Evolutionary conservation across 2,329 filamentous ascomycete genomes (phyloP).

Genomic region (Berkeleyomyces basicola): DNA sequence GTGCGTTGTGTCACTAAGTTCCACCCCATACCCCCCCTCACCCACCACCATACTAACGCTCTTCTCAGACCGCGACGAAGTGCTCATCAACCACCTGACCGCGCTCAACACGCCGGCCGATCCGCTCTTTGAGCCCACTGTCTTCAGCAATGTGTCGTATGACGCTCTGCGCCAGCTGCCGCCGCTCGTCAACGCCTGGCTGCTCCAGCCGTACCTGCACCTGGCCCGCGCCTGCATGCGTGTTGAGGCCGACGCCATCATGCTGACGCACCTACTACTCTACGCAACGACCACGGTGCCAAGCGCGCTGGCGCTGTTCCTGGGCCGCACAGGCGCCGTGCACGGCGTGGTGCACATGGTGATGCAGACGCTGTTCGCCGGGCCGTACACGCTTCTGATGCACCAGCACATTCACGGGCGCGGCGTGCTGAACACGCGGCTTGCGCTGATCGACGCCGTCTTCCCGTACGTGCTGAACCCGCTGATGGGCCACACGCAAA

Average conservation of each 20-base stretch:
- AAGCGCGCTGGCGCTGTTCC: conserved; percentile 50
- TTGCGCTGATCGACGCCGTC: conserved; percentile 38
- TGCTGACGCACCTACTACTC: conserved; percentile 58
- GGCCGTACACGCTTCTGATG: conserved; percentile 65
- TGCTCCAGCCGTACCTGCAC: conserved; percentile 43
- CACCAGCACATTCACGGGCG: conserved; percentile 72
- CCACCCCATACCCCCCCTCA: background rate
- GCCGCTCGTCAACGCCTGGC: conserved; percentile 27
- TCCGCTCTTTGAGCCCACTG: conserved; percentile 29
- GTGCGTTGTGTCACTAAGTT: background rate
- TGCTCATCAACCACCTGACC: conserved; percentile 23
- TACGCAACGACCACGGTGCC: conserved; percentile 56
- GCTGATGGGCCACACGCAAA: conserved; percentile 70
- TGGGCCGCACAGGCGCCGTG: conserved; percentile 29
- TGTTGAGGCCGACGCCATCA: conserved; percentile 55
- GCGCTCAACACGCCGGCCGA: conserved; percentile 26
- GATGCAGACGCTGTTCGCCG: conserved; percentile 52
- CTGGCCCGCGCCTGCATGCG: conserved; percentile 42
- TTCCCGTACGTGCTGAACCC: conserved; percentile 65
- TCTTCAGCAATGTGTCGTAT: conserved; percentile 28
- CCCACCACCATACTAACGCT: background rate
- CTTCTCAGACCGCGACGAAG: conserved; percentile 17
- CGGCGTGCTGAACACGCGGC: conserved; percentile 44
- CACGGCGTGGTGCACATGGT: conserved; percentile 50
- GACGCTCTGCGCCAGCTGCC: conserved; percentile 22